Base-by-base conservation (phyloP, 352 stramenopile species). In the Phytopythium boreale region DNA sequence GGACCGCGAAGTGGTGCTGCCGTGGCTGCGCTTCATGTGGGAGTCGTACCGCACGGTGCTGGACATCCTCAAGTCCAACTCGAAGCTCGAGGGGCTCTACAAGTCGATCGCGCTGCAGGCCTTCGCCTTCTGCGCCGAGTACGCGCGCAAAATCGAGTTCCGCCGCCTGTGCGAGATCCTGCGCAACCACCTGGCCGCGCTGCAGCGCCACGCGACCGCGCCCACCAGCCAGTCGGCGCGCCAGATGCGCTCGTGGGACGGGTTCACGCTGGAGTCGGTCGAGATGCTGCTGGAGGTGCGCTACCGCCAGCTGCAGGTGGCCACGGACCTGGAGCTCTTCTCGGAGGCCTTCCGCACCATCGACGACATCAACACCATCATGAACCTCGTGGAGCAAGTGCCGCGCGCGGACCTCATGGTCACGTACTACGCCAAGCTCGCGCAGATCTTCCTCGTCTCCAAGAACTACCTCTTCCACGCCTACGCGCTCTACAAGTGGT, bases 321-420 rank as follows among this genome's bases (percentile, higher is more conserved):
- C 97, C 15, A 97, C 91, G 31, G 73, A 91, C 51, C 80, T 99
- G 19, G 93, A 98, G 70, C 83, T 99, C 37, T 99, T 98, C 80
- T 98, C 92, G 4, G 97, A 99, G 74, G 97, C 93, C 31, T 99
- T 99, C 81, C 92, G 97, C 58, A 99, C 97, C 17, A 97, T 99
- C 39, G 97, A 99, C 76, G 97, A 99, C 79, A 99, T 99, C 74
- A 98, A 99, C 85, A 97, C 90, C 66, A 98, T 99, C 76, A 95
- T 99, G 74, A 89, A 84, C 63, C 61, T 93, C 12, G 80, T 89
- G 26, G 84, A 94, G 64, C 82, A 92, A 64, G 83, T 93, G 26
- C 95, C 96, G 39, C 98, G 98, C 57, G 80, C 97, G 29, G 93
- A 98, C 47, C 79, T 99, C 55, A 98, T 99, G 77, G 93, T 97